These are phyloP conservation scores for Ustilago nuda DNA, from an alignment of 1,284 basidiomycete species.

Conservation along the genomic window DNA sequence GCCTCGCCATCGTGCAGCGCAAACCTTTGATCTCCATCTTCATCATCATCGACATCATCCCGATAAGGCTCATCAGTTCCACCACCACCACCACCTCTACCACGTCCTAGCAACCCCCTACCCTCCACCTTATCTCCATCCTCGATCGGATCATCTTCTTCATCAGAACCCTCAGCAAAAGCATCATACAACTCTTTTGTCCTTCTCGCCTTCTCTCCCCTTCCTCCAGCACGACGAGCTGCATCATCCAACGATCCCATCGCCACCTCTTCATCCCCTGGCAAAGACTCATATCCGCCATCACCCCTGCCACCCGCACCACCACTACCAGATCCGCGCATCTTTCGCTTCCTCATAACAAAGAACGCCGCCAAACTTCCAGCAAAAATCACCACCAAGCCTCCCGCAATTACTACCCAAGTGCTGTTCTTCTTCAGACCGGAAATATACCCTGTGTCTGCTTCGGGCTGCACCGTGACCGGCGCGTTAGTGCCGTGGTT, in stretches of 20 bases:
- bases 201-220: conserved; percentile 39
- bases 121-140: conserved; percentile 10
- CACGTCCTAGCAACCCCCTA: conserved; percentile 23
- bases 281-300: conserved; percentile 78
- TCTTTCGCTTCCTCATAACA: conserved; percentile 75
- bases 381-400: conserved; percentile 78
- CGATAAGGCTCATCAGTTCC: conserved; percentile 32
- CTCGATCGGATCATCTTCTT: conserved; percentile 60
- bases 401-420: conserved; percentile 85
- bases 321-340: conserved; percentile 65
- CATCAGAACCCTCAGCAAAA: conserved; percentile 68
- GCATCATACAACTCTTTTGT: conserved; percentile 71
- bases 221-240: conserved; percentile 18
- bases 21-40: conserved; percentile 33
- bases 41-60: conserved; percentile 40
- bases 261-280: conserved; percentile 75
- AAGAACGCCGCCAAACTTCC: conserved; percentile 75
- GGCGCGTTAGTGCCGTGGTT: conserved; percentile 64
- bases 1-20: conserved; percentile 31
- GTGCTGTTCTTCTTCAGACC: conserved; percentile 80
- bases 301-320: conserved; percentile 29
- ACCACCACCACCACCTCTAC: not conserved
- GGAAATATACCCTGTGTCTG: conserved; percentile 86
- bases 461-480: conserved; percentile 64
- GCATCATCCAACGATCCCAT: conserved; percentile 65